Evolutionary conservation across 345 rosid genomes (phyloP), one percentile per base, ranked within the genome.

Genomic region (Brassica juncea): DNA sequence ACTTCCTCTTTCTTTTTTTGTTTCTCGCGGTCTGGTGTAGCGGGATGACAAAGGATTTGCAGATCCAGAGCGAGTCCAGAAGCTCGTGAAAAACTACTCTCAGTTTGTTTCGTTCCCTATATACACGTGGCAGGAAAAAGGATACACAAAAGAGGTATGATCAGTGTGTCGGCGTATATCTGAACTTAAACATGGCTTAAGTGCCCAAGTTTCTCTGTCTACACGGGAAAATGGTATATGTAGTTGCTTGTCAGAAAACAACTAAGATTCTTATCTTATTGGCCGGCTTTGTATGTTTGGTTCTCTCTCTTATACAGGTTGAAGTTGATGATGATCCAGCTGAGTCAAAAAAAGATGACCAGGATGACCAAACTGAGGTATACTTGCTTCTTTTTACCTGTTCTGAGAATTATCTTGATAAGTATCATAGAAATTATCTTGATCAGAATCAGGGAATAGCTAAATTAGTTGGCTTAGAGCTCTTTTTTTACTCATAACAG

Each of bases 71-170:
- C 81, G 94, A 75, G 80, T 95, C 82, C 87, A 91, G 85, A 95
- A 86, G 91, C 98, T 95, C 32, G 97, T 95, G 86, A 95, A 87
- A 80, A 93, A 93, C 84, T 95, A 95, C 63, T 95, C 99, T 16
- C 98, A 95, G 83, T 95, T 95, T 66, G 98, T 95, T 81, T 95
- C 99, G 7, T 95, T 95, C 82, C 99, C 98, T n/a, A 93, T 95
- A 54, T 95, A 90, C 82, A 93, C 93, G 1, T 95, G 99, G 99
- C 96, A 88, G 85, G 98, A 95, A 80, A 95, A 95, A 55, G 99
- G 99, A 68, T 83, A 77, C 79, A 93, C 99, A 61, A 95, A 91
- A 84, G 99, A 95, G 96, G 99, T 95, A 82, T 62, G 68, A 16
- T 70, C 37, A 12, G 34, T 23, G 31, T 60, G 47, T 32, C 54